Base-by-base conservation (phyloP, 306 rosid species). In the Clitoria ternatea region DNA sequence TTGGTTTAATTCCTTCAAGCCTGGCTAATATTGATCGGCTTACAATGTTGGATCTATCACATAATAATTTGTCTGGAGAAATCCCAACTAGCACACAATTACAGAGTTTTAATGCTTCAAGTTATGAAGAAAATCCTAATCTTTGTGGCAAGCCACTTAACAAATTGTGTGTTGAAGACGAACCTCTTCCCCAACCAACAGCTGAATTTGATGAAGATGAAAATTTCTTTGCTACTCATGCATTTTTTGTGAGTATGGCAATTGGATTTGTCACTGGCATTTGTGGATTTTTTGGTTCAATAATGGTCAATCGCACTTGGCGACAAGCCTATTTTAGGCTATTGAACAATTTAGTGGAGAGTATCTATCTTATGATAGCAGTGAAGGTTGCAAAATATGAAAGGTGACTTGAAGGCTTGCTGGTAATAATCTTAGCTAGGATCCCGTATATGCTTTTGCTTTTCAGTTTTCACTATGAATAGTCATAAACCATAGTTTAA, bases 101-200 rank as follows among this genome's bases (percentile, higher is more conserved):
- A 1, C 73, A 74, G 26, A 64, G 72, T 18, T 53, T 74, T 18
- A 10, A 48, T 36, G 66, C 30, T 9, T 20, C 65, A 0, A 36
- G 47, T 4, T 74, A 52, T 64, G 66, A 52, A 17, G 59, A 10
- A 4, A 74, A 74, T 65, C 24, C 7, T 4, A 8, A 24, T 12
- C 79, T 74, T 7, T 74, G 73, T 43, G 79, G 79, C 2, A 7
- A 10, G 5, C 79, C 72, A 37, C 79, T 63, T 8, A 2, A n/a
- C 0, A 61, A 22, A 33, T 1, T 4, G 6, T 72, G 77, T 11
- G 0, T 1, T 1, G 22, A 13, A 2, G 61, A 3, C 2, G 42
- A 30, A 2, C 19, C 42, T 6, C 12, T 18, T 0, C 13, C 33
- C 7, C 7, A 56, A 57, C 43, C 50, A 26, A 2, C 0, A n/a